Base-by-base conservation (phyloP, 2,329 filamentous ascomycete species). In the Westerdykella aurantiaca region DNA sequence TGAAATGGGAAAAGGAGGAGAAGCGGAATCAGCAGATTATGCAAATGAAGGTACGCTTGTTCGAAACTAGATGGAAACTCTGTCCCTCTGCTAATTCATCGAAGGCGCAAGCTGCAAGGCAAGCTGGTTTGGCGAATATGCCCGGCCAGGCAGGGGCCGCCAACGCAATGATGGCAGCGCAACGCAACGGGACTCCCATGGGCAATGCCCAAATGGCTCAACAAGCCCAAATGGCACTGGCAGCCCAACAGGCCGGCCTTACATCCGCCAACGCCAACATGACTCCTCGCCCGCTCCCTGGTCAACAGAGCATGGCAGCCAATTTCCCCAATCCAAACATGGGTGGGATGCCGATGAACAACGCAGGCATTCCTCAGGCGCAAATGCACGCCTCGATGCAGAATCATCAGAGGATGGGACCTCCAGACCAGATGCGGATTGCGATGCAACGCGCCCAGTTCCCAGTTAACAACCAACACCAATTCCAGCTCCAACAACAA, bases 1-100 rank as follows among this genome's bases (percentile, higher is more conserved):
- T 96, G 61, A 89, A 93, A 55, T 84, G 85, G 70, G 91, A 97
- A 61, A 81, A 88, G 37, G 91, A 97, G 56, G 76, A 90, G 60
- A 80, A 81, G 58, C 59, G 77, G 42, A 59, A 58, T 40, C 71
- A 74, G 45, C 77, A 80, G 64, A 71, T 73, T 46, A 72, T 79
- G 59, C 72, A 78, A 47, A 55, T 60, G 55, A 68, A 74, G 59
- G 76, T 77, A 69, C 31, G 21, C 34, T 13, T 34, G 4, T 31
- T 31, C 22, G 42, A 34, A 61, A 70, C 55, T 58, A 61, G 46
- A 53, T 68, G 51, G 52, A 59, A 37, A 58, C 58, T 11, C 12
- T 10, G 11, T 29, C 25, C 11, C 7, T 9, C 25, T 29, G 4
- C 25, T 29, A 12, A 29, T 12, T 9, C 10, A 12, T 10, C 25